phyloP scores from a whole-genome alignment of 2,329 filamentous ascomycete species.

The Aspergillus pseudoterreus region DNA sequence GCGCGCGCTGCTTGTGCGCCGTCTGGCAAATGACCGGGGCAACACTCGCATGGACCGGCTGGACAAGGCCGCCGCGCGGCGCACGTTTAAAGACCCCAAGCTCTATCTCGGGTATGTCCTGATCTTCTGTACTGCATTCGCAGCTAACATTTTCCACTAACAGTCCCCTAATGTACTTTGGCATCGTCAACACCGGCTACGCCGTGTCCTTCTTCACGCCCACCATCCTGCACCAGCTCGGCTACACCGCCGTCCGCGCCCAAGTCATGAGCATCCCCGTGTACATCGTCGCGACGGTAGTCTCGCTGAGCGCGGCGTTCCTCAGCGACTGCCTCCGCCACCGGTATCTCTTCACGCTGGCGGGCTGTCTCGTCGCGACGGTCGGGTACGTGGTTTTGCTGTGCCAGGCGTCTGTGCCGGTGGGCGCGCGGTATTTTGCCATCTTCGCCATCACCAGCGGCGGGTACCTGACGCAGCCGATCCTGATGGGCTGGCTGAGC shows the following conservation, averaged over 20 bases:
- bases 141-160: conserved; percentile 15
- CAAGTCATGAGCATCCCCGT: conserved; percentile 53
- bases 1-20: conserved; percentile 39
- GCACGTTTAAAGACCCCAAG: conserved; percentile 44
- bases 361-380: conserved; percentile 48
- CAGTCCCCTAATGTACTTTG: conserved; percentile 59
- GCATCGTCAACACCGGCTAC: conserved; percentile 51
- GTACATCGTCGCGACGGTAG: conserved; percentile 61
- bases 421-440: conserved; percentile 52
- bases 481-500: conserved; percentile 54
- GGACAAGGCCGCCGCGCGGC: conserved; percentile 45
- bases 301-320: conserved; percentile 50
- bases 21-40: conserved; percentile 42
- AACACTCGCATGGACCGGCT: conserved; percentile 52
- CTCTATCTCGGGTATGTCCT: conserved; percentile 34
- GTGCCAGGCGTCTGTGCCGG: conserved; percentile 43
- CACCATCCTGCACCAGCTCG: conserved; percentile 47
- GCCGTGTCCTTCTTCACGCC: conserved; percentile 42
- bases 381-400: conserved; percentile 57
- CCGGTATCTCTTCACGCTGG: conserved; percentile 54
- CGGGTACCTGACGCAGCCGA: conserved; percentile 53
- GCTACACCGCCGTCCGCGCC: conserved; percentile 52
- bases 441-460: conserved; percentile 54
- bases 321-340: conserved; percentile 50
- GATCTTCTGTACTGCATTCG: too few species aligned